Conservation (phyloP, 306 rosid genomes). For the Argentina anserina region DNA sequence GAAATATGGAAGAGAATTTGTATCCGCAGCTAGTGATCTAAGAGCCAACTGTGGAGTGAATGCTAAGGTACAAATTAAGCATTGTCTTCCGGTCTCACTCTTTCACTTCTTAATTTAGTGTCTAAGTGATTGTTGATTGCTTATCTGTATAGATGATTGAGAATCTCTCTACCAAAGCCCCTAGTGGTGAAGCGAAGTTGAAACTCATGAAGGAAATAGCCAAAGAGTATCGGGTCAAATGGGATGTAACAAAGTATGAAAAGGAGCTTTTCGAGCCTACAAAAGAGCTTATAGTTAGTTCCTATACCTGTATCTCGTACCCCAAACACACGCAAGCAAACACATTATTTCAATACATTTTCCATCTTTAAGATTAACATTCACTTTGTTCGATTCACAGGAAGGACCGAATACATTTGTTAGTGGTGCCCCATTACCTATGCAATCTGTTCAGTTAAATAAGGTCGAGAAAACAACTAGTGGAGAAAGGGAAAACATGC, state of each 20-base stretch:
- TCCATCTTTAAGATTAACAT: not conserved
- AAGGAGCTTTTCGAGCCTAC: slow-evolving; percentile 71
- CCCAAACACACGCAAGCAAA: not conserved
- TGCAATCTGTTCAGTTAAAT: slow-evolving; percentile 34
- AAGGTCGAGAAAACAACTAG: slow-evolving; percentile 24
- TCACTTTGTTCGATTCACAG: slow-evolving; percentile 28
- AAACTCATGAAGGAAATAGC: slow-evolving; percentile 89
- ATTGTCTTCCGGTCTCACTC: not conserved
- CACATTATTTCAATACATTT: not conserved
- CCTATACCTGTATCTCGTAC: slow-evolving; percentile 10
- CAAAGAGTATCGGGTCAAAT: slow-evolving; percentile 64
- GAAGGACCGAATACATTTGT: slow-evolving; percentile 63
- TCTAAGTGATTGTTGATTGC: not conserved
- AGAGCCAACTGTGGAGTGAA: slow-evolving; percentile 85
- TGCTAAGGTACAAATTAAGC: slow-evolving; percentile 56
- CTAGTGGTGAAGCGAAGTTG: slow-evolving; percentile 60
- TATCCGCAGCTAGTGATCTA: slow-evolving; percentile 83
- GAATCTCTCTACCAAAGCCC: slow-evolving; percentile 83
- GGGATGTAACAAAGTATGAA: slow-evolving; percentile 80
- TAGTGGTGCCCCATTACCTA: slow-evolving; percentile 59
- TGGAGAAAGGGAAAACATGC: slow-evolving; percentile 25
- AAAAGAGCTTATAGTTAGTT: slow-evolving; percentile 70
- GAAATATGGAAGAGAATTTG: slow-evolving; percentile 88
- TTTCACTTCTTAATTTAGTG: not conserved
- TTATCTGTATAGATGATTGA: slow-evolving; percentile 61